Evolutionary conservation across 2,329 filamentous ascomycete genomes (phyloP), one percentile per base, ranked within the genome.

Genomic region (Neurospora sp.): DNA sequence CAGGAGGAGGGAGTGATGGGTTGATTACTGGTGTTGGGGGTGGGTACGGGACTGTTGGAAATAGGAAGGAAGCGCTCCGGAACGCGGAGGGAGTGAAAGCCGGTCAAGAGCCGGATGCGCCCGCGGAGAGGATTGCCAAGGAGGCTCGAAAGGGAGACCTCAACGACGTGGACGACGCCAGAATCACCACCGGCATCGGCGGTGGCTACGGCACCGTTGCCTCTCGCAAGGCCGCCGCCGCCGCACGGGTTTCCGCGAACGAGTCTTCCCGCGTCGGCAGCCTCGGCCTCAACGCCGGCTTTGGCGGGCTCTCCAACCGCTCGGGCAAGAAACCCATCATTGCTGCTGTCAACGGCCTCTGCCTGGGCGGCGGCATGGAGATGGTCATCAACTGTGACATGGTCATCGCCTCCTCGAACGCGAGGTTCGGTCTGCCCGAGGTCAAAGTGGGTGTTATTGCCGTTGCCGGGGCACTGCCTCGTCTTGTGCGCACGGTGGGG

Each of bases 301-400:
- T 92, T 71, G 89, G 87, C 33, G 90, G 86, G 0, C 80, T 93
- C 39, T 88, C 86, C 69, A 88, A 91, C 72, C 84, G 91, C 36
- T 78, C 80, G 5, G 91, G 91, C 66, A 88, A 87, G 79, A 95
- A 95, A 76, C 92, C 92, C 6, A 84, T 95, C 69, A 85, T 95
- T 37, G 90, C 89, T 1, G 92, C 91, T 0, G 89, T 94, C 23
- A 92, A 93, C 76, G 92, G 92, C 6, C 82, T 91, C 19, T 91
- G 90, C 70, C 84, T 92, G 66, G 92, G 92, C 41, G 92, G 91
- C 68, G 92, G 91, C 1, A 89, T 91, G 79, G 92, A 95, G 82
- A 92, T 93, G 81, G 84, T 88, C 12, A 82, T 91, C 67, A 92
- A 93, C 79, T 87, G 86, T 72, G 92, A 96, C 81, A 81, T 95